Conservation (phyloP, 306 rosid species). For the Ziziphus jujuba region DNA sequence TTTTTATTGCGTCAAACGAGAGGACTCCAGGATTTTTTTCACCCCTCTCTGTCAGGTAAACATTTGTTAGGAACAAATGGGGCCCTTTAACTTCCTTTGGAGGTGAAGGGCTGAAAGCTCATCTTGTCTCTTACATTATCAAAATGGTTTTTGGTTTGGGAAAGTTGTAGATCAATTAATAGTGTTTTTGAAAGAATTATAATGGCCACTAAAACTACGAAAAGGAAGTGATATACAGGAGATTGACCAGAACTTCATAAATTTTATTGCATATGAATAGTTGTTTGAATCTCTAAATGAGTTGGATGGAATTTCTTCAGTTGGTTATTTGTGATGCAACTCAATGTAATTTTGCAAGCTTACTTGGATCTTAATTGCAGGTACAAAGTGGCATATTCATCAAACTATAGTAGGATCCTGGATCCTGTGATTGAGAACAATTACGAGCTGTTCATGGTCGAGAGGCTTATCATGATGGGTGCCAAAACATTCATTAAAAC, state of each 20-base stretch:
- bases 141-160: not conserved
- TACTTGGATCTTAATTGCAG: constrained; percentile 46
- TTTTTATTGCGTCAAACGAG: constrained; percentile 94
- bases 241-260: no score
- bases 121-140: not conserved
- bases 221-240: not conserved
- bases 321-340: no score
- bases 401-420: constrained; percentile 68
- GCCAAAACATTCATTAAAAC: constrained; percentile 83
- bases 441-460: constrained; percentile 85
- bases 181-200: not conserved
- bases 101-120: not conserved
- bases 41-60: constrained; percentile 77
- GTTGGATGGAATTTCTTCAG: no score
- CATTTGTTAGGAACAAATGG: constrained; percentile 12
- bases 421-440: constrained; percentile 71
- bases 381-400: constrained; percentile 75
- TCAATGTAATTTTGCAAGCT: constrained; percentile 2
- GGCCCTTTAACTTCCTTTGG: not conserved
- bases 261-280: no score
- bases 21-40: constrained; percentile 86
- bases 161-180: not conserved
- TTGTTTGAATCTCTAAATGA: no score
- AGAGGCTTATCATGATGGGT: constrained; percentile 76
- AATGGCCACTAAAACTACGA: not conserved